Percentiles rank a stretch among this genome's conserved stretches.
Conservation (phyloP, 192 early-diverging fungal species). For the Globomyces pollinis-pini region DNA sequence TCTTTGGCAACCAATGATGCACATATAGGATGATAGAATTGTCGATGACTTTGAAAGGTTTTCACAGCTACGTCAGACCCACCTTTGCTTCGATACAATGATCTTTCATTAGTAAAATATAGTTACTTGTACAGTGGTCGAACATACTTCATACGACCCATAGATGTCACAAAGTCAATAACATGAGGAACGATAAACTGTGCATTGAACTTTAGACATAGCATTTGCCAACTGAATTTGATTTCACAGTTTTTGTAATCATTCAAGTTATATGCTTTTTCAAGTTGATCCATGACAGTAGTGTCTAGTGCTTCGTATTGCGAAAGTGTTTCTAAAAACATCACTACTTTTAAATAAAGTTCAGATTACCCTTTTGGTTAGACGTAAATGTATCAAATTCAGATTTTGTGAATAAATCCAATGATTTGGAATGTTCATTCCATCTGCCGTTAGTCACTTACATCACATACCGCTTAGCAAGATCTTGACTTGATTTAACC, state of each 20-base stretch:
- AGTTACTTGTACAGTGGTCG: slow-evolving; percentile 65
- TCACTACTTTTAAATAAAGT: too few species aligned
- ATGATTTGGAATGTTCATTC: slow-evolving; percentile 27
- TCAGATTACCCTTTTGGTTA: too few species aligned
- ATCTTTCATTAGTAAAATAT: too few species aligned
- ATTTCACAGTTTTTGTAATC: slow-evolving; percentile 74
- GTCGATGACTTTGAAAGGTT: slow-evolving; percentile 68
- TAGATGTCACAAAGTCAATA: slow-evolving; percentile 69
- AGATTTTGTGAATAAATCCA: not conserved
- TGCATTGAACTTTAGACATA: slow-evolving; percentile 69
- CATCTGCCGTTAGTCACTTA: too few species aligned
- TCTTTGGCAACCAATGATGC: slow-evolving; percentile 81
- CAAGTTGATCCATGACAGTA: slow-evolving; percentile 54
- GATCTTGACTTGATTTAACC: slow-evolving; percentile 66
- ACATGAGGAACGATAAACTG: slow-evolving; percentile 69
- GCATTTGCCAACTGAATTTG: slow-evolving; percentile 74
- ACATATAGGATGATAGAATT: slow-evolving; percentile 92
- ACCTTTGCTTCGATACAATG: too few species aligned
- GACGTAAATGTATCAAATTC: not conserved
- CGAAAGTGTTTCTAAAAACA: slow-evolving; percentile 72
- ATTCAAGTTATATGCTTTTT: slow-evolving; percentile 66
- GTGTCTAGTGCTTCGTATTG: slow-evolving; percentile 56
- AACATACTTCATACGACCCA: slow-evolving; percentile 92
- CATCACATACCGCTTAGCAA: too few species aligned
- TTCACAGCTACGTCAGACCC: slow-evolving; percentile 72